These are phyloP conservation scores for Silene coronaria DNA, from an alignment of 179 eudicot species.

Conservation along the genomic window DNA sequence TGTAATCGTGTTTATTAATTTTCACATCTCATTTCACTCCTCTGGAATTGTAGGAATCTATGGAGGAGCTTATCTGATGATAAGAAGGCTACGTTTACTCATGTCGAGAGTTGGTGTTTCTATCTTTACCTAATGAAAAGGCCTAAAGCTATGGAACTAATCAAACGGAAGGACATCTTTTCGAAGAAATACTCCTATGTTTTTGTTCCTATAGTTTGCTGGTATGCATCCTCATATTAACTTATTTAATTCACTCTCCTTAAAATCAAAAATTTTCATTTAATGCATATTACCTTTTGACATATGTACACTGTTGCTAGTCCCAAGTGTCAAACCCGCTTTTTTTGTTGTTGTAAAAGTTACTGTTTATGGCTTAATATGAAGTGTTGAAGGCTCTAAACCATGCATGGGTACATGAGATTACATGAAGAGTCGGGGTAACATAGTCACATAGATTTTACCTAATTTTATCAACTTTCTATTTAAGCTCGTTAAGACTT, in stretches of 20 bases:
- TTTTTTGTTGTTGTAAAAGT: neutral
- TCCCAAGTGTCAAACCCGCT: neutral
- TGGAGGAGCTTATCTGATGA: conserved; percentile 51
- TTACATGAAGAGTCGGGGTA: too few relatives aligned
- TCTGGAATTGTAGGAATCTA: conserved; percentile 32
- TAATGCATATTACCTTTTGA: too few relatives aligned
- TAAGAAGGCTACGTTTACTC: conserved; percentile 36
- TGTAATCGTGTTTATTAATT: neutral
- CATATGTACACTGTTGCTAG: too few relatives aligned
- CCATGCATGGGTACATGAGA: neutral
- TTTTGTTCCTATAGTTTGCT: conserved; percentile 52
- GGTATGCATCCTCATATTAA: conserved; percentile 37
- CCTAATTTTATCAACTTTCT: too few relatives aligned
- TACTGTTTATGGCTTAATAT: neutral
- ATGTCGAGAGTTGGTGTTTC: conserved; percentile 54
- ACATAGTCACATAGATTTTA: too few relatives aligned
- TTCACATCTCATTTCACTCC: conserved; percentile 8
- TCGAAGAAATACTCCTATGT: conserved; percentile 52
- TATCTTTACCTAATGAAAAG: conserved; percentile 30
- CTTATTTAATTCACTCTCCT: neutral
- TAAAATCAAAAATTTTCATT: too few relatives aligned
- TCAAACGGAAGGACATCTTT: conserved; percentile 46
- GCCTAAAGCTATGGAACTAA: conserved; percentile 42
- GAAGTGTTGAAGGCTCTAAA: neutral
- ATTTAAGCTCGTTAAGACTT: neutral